Evolutionary conservation across 441 rosid genomes (phyloP).

Genomic region (Adansonia madagascariensis): DNA sequence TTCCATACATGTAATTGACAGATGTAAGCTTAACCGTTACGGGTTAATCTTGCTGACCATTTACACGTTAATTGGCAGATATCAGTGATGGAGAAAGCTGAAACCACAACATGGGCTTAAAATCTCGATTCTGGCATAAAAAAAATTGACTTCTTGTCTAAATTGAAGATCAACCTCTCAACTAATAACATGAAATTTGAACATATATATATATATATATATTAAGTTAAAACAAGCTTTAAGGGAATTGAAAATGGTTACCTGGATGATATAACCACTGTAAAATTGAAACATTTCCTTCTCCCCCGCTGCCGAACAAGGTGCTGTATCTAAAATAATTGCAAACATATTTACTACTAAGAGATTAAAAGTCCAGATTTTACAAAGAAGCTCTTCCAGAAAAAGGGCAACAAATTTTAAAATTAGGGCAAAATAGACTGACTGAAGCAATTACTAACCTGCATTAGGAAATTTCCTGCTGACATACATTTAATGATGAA

Average conservation of each 20-base stretch:
- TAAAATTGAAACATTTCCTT: not conserved
- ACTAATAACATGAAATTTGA: constrained; percentile 21
- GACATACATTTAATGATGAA: not conserved
- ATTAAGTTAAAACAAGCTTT: not conserved
- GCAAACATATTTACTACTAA: not conserved
- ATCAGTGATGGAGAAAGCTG: not conserved
- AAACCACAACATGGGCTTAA: not conserved
- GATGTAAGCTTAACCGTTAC: not conserved
- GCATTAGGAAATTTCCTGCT: not conserved
- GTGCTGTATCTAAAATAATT: not conserved
- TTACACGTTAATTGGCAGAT: not conserved
- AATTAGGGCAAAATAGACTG: not conserved
- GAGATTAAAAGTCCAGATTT: not conserved
- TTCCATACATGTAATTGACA: not conserved
- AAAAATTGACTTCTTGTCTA: not conserved
- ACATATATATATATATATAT: not conserved
- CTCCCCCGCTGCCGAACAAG: not conserved
- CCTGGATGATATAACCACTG: constrained; percentile 7
- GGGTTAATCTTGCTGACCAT: not conserved
- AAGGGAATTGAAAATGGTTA: not conserved
- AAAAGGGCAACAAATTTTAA: not conserved
- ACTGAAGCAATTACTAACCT: not conserved
- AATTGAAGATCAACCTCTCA: not conserved
- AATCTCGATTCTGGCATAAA: not conserved
- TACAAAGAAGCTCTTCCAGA: not conserved